Percentiles rank a stretch among this genome's conserved stretches.
Evolutionary conservation across 2,329 filamentous ascomycete genomes (phyloP).

Genomic region (Fusarium buharicum): DNA sequence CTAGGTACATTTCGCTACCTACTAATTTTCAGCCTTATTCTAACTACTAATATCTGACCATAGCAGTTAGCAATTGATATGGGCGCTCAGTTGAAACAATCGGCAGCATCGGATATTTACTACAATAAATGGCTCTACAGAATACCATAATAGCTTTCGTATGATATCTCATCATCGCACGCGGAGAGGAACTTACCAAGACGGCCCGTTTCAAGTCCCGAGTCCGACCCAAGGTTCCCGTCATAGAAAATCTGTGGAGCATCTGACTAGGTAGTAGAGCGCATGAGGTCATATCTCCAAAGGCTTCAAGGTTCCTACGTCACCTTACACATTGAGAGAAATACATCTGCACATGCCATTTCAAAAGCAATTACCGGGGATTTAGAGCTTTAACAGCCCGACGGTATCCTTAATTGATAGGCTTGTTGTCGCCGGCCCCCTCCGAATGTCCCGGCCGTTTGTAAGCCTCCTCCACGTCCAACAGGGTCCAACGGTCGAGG

Average conservation of each 20-base stretch:
- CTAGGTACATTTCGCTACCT: no score
- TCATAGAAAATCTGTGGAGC: conserved; percentile 4
- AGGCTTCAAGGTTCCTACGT: not conserved
- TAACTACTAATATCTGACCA: not conserved
- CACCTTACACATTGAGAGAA: not conserved
- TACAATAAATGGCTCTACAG: no score
- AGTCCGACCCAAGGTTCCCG: conserved; percentile 6
- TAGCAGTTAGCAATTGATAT: not conserved
- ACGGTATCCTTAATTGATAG: not conserved
- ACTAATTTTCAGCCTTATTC: no score
- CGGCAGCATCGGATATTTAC: not conserved
- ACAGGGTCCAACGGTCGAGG: not conserved
- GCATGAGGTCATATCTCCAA: conserved; percentile 27
- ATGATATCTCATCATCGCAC: conserved; percentile 1
- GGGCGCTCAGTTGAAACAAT: not conserved
- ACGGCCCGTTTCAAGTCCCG: conserved; percentile 15
- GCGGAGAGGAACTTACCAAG: conserved; percentile 6
- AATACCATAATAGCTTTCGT: not conserved
- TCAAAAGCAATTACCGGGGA: not conserved
- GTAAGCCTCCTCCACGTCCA: conserved; percentile 21
- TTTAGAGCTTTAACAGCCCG: not conserved
- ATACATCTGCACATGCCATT: not conserved
- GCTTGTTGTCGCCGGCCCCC: conserved; percentile 1
- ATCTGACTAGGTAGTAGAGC: not conserved
- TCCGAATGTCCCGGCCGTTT: conserved; percentile 23